phyloP scores from a whole-genome alignment of 805 yeast genomes.

The Candida orba region DNA sequence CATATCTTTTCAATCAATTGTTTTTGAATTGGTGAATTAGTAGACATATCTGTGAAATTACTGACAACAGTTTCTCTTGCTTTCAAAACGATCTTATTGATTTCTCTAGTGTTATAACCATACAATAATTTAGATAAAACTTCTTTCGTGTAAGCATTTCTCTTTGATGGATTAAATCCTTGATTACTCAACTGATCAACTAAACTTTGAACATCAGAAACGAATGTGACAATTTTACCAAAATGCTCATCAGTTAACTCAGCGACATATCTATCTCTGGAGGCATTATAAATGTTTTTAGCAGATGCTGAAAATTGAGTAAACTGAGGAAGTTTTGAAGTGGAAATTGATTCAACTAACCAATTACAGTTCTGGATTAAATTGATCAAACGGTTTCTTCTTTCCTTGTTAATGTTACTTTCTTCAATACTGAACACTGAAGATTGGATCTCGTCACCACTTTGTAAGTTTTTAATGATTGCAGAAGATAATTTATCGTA shows the following conservation, averaged over 20 bases:
- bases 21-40: constrained; percentile 37
- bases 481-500: constrained; percentile 25
- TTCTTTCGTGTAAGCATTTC: constrained; percentile 57
- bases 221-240: constrained; percentile 62
- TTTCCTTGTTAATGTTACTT: constrained; percentile 24
- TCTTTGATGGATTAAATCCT: constrained; percentile 41
- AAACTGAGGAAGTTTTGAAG: constrained; percentile 16
- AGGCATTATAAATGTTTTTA: constrained; percentile 25
- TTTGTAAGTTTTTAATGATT: constrained; percentile 24
- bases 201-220: constrained; percentile 53
- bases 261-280: constrained; percentile 37
- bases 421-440: constrained; percentile 9
- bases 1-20: constrained; percentile 57
- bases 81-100: constrained; percentile 45
- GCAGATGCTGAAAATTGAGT: constrained; percentile 11
- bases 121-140: constrained; percentile 50
- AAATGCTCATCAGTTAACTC: constrained; percentile 44
- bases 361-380: constrained; percentile 49
- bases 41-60: constrained; percentile 34
- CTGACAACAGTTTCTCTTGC: constrained; percentile 49
- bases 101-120: constrained; percentile 51
- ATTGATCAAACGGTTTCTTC: constrained; percentile 35
- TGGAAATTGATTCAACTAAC: constrained; percentile 35
- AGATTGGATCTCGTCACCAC: constrained; percentile 17
- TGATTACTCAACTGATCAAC: constrained; percentile 26